A percentile compares a stretch with the other conserved stretches of the same genome.
Evolutionary conservation across 2,329 filamentous ascomycete species (phyloP).

Genomic region (Fusarium duplospermum): DNA sequence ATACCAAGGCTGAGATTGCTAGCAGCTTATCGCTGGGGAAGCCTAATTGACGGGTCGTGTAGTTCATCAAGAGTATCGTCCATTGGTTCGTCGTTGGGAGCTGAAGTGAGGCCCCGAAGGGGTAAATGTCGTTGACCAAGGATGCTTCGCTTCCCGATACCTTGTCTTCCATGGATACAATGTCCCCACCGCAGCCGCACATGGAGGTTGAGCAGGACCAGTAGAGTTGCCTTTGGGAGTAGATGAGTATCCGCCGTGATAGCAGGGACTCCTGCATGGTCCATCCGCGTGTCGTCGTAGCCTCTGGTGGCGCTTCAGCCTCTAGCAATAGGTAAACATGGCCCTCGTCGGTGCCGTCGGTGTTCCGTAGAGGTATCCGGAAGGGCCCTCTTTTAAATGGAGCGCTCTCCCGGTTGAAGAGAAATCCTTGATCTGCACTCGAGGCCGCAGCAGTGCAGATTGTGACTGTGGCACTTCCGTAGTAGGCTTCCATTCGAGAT

Average conservation of each 20-base stretch:
- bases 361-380: neutral
- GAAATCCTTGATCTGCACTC: neutral
- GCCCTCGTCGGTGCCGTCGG: neutral
- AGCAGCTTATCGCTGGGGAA: neutral
- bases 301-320: neutral
- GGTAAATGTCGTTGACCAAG: neutral
- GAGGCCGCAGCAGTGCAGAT: neutral
- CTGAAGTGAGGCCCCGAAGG: neutral
- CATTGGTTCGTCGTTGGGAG: neutral
- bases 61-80: neutral
- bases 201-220: neutral
- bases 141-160: neutral
- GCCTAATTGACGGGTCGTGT: neutral
- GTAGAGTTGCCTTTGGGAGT: neutral
- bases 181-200: neutral
- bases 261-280: neutral
- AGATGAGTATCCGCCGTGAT: neutral
- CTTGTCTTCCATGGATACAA: neutral
- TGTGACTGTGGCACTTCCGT: neutral
- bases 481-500: neutral
- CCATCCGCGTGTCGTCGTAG: neutral
- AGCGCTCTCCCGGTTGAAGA: neutral
- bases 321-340: neutral
- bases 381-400: neutral
- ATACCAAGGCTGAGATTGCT: neutral